Evolutionary conservation across 768 basidiomycete genomes (phyloP).

Genomic region (Ramaria sp.): DNA sequence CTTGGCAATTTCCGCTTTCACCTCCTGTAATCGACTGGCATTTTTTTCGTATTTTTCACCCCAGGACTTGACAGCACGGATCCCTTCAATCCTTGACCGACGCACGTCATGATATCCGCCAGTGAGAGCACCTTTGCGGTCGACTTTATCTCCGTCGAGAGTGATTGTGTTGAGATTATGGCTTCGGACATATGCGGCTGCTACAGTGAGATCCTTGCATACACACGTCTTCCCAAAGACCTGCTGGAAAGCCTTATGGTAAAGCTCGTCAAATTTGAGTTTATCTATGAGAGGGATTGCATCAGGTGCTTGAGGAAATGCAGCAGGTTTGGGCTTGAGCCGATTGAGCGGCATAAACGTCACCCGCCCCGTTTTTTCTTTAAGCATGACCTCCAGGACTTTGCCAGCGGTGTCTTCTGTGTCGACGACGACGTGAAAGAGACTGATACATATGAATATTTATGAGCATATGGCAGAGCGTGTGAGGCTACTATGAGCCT

Average conservation of each 20-base stretch:
- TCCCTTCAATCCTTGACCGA: conserved; percentile 80
- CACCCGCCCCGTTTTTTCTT: conserved; percentile 87
- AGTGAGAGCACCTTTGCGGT: conserved; percentile 90
- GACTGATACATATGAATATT: conserved; percentile 30
- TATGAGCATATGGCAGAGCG: conserved; percentile 1
- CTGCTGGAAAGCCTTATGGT: conserved; percentile 84
- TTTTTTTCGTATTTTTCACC: conserved; percentile 59
- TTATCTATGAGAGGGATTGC: conserved; percentile 77
- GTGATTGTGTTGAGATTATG: conserved; percentile 97
- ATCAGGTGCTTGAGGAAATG: conserved; percentile 57
- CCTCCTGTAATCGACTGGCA: conserved; percentile 54
- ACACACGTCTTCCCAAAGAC: conserved; percentile 98
- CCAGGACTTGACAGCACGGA: conserved; percentile 71
- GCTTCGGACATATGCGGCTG: conserved; percentile 88
- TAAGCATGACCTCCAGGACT: conserved; percentile 89
- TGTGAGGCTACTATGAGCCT: conserved; percentile 1
- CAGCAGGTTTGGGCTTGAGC: conserved; percentile 66
- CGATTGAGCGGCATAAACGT: conserved; percentile 99
- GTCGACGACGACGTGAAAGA: conserved; percentile 97
- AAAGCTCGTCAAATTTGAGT: conserved; percentile 59
- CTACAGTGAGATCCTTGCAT: conserved; percentile 84
- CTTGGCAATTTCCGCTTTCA: conserved; percentile 54
- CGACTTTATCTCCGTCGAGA: conserved; percentile 94
- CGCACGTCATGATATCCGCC: conserved; percentile 94
- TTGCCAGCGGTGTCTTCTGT: conserved; percentile 87